These are phyloP conservation scores for Melampsora larici-populina DNA, from an alignment of 1,284 basidiomycete genomes.

Conservation along the genomic window DNA sequence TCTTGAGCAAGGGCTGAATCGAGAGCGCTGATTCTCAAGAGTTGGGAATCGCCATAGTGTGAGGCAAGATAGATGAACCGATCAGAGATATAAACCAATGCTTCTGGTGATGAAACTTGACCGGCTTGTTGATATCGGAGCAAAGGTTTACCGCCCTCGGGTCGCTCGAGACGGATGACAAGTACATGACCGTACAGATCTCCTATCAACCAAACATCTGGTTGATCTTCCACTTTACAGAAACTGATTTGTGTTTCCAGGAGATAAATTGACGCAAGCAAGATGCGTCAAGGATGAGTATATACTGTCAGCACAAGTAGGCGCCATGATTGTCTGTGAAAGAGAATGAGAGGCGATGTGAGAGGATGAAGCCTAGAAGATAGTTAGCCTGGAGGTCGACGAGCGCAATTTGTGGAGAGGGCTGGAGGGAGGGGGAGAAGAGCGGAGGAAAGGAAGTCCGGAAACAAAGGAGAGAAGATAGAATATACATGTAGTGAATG, in stretches of 20 bases:
- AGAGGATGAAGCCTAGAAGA: too few relatives aligned
- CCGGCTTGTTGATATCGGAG: slow-evolving; percentile 5
- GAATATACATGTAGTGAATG: too few relatives aligned
- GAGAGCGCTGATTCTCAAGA: slow-evolving; percentile 7
- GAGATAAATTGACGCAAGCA: too few relatives aligned
- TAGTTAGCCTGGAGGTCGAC: too few relatives aligned
- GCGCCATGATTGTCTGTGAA: too few relatives aligned
- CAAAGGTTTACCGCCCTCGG: neutral
- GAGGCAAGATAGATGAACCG: slow-evolving; percentile 30
- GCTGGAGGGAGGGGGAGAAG: neutral
- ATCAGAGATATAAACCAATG: slow-evolving; percentile 25
- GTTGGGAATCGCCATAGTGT: slow-evolving; percentile 38
- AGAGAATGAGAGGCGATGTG: too few relatives aligned
- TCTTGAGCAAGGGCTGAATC: neutral
- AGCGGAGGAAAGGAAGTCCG: too few relatives aligned
- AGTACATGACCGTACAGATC: slow-evolving; percentile 28
- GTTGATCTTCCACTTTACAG: slow-evolving; percentile 18
- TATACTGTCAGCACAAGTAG: too few relatives aligned
- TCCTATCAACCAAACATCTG: slow-evolving; percentile 22
- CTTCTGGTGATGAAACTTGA: slow-evolving; percentile 31
- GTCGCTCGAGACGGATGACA: slow-evolving; percentile 1
- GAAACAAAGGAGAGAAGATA: too few relatives aligned
- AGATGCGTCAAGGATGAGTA: too few relatives aligned
- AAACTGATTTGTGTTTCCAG: slow-evolving; percentile 10
- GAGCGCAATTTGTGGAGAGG: neutral